Percentiles rank a stretch among this genome's conserved stretches.
These are phyloP conservation scores for Neonectria hederae DNA, from an alignment of 2,329 filamentous ascomycete species.

Conservation along the genomic window DNA sequence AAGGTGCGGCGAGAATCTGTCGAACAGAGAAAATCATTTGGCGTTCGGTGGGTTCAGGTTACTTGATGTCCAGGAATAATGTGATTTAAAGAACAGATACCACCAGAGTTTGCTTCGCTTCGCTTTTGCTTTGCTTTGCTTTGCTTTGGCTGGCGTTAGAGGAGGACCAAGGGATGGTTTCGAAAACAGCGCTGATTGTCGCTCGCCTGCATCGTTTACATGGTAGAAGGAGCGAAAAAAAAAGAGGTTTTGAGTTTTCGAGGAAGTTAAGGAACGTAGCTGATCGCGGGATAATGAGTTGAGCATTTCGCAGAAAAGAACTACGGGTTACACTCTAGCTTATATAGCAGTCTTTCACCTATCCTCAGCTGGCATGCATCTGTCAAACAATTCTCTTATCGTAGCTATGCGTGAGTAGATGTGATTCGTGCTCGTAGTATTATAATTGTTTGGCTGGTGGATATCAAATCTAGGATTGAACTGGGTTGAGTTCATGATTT, in stretches of 20 bases:
- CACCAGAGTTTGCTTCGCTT: conserved; percentile 24
- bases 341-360: neutral
- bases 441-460: neutral
- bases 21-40: conserved; percentile 4
- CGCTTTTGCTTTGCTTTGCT: neutral
- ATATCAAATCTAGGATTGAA: neutral
- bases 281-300: neutral
- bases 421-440: too few relatives aligned
- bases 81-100: conserved; percentile 32
- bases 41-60: conserved; percentile 29
- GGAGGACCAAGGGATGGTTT: neutral
- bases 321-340: neutral
- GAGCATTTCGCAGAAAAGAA: neutral
- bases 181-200: neutral
- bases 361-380: neutral
- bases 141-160: conserved; percentile 27
- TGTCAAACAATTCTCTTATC: neutral
- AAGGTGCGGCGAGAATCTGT: neutral
- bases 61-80: conserved; percentile 21
- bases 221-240: conserved; percentile 6
- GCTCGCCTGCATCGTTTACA: neutral
- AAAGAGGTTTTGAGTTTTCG: neutral
- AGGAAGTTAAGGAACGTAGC: neutral
- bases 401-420: neutral
- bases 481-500: neutral